Evolutionary conservation across 2,329 filamentous ascomycete genomes (phyloP), one percentile per base, ranked within the genome.

Genomic region (Tolypocladium album): DNA sequence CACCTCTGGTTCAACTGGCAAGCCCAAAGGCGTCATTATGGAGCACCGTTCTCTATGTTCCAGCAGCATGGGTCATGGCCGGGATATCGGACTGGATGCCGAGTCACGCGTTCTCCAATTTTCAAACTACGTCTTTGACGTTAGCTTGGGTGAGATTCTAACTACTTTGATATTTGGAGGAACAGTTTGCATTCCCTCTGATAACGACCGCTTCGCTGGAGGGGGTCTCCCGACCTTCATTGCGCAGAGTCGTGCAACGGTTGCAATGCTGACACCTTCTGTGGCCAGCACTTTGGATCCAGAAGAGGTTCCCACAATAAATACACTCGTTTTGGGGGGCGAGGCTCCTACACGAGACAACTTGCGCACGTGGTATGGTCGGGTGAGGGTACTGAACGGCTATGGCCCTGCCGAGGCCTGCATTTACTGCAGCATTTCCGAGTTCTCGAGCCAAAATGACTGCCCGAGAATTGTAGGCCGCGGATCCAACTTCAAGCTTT

Each of bases 21-120:
- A 60, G 11, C 68, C 68, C 2, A 71, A 71, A 24, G 68, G 67
- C 11, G 64, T 66, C 12, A 53, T 70, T 6, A 61, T 71, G 17
- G 64, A 70, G 45, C 86, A 88, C 65, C 72, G 70, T 0, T 77
- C 81, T 2, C 74, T 86, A 11, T 79, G 80, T 1, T 82, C 82
- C 0, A 76, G 78, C 4, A 77, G 79, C 24, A 61, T 78, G 3
- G 75, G 75, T 0, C 78, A 85, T 65, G 79, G 75, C 0, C 71
- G 74, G 2, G 73, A 75, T 0, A 71, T 83, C 11, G 70, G 75
- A 1, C 81, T 82, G 58, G 75, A 72, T 45, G 68, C 66, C 9
- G 69, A 67, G 1, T 82, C 82, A 8, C 76, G 86, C 3, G 77
- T 84, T 9, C 62, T 84, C 53, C 79, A 82, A 59, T 80, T 80